These are phyloP conservation scores for Phialophora tarda DNA, from an alignment of 2,329 filamentous ascomycete genomes.

Conservation along the genomic window DNA sequence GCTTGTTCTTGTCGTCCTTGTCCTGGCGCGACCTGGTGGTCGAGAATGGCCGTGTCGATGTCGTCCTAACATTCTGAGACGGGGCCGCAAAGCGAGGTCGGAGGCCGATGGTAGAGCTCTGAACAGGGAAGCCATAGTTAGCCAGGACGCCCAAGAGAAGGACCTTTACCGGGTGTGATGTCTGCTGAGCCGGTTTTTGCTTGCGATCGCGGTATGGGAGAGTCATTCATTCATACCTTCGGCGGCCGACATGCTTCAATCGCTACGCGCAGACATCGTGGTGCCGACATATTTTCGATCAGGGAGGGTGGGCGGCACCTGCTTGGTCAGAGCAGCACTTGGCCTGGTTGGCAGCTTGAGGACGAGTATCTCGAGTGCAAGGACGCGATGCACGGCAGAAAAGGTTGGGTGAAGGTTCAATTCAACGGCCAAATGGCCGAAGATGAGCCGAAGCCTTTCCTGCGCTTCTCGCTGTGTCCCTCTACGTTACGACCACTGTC, in stretches of 20 bases:
- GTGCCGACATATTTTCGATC: conserved; percentile 29
- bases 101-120: conserved; percentile 9
- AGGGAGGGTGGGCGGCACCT: background rate
- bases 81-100: conserved; percentile 14
- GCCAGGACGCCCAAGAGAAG: background rate
- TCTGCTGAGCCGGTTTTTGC: background rate
- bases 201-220: background rate
- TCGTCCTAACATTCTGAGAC: background rate
- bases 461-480: background rate
- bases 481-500: background rate
- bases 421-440: background rate
- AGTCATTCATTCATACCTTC: conserved; percentile 29
- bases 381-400: background rate
- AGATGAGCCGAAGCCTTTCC: background rate
- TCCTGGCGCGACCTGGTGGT: conserved; percentile 20
- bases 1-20: conserved; percentile 6
- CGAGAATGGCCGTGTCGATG: conserved; percentile 15
- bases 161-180: background rate
- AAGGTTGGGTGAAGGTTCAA: background rate
- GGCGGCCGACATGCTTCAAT: conserved; percentile 36
- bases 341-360: background rate
- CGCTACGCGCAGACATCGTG: conserved; percentile 36
- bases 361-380: background rate
- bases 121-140: conserved; percentile 8
- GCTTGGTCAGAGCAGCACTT: background rate